Evolutionary conservation across 495 filamentous ascomycete species (phyloP), one percentile per base, ranked within the genome.

Genomic region (Xylaria nigripes): DNA sequence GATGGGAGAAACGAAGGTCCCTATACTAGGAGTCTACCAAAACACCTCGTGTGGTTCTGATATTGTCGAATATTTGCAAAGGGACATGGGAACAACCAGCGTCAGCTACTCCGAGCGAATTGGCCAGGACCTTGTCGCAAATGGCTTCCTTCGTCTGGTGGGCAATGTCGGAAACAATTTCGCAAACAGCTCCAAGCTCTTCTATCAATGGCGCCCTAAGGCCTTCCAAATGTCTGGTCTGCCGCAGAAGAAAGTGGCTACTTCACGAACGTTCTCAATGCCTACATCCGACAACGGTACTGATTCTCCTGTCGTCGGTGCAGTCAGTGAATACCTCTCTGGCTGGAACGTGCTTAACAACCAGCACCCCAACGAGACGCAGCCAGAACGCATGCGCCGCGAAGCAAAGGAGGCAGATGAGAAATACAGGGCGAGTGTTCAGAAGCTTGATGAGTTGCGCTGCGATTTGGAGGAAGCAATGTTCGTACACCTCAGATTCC

Each of bases 391-490:
- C 62, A 75, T 99, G 58, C 87, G 89, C 44, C 79, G 93, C 57
- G 93, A 99, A 68, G 89, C 91, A 3, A 76, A 80, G 43, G 94
- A 99, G 63, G 80, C 94, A 3, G 93, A 99, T 66, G 91, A 96
- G 53, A 81, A 84, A 60, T 99, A 99, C 76, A 96, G 96, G 73
- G 77, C 79, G 12, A 81, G 80, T 29, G 84, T 99, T 34, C 78
- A 82, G 54, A 90, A 86, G 69, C 80, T 97, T 30, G 93, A 99
- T 65, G 79, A 85, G 56, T 81, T 96, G 68, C 83, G 93, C 36
- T 97, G 94, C 70, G 87, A 87, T 38, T 76, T 99, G 15, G 93
- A 99, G 70, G 93, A 99, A 65, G 86, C 88, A 42, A 93, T 97
- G 68, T 83, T 94, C 55, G 79, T 89, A 27, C 90, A 97, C 59